Base-by-base conservation (phyloP, 2,329 filamentous ascomycete species). In the Fusarium acutatum region DNA sequence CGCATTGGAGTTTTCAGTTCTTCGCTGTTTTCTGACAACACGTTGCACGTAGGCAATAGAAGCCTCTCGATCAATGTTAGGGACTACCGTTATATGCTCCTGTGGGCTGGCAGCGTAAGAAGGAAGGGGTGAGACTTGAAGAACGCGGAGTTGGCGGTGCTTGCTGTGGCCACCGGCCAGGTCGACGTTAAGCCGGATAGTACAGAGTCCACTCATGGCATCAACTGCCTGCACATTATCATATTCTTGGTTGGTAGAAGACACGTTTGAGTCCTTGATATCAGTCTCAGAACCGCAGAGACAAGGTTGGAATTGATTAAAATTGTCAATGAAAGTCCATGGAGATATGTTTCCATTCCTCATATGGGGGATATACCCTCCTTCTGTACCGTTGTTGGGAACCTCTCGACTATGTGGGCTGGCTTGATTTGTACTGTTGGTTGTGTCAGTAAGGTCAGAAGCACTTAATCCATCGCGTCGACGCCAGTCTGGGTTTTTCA, bases 401-500 rank as follows among this genome's bases (percentile, higher is more conserved):
- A 18, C 46, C 41, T 37, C 52, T 17, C 47, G 35, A 30, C 52
- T 26, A 17, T 56, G 46, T 8, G 24, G n/a, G 22, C 35, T 28
- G 15, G 35, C 46, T 13, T 53, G 44, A 20, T 57, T 57, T 14
- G 54, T 59, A 14, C 47, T 64, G 24, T 53, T 61, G 22, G 53
- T 47, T 12, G 75, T 62, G 14, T 38, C n/a, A 11, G 44, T 54
- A 6, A 67, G 66, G 20, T 67, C 44, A 35, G 60, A 67, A n/a
- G 59, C 56, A 22, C 52, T 59, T 24, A 50, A 59, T 6, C 69
- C 61, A 14, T 72, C 69, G 15, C 71, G 65, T 37, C 81, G 80
- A 34, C 81, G 79, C 81, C 81, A 83, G 54, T 83, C 76, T 20
- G 80, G 80, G 34, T 83, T 81, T 30, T 76, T 80, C 78, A 83